Percentiles rank a stretch among this genome's conserved stretches.
These are phyloP conservation scores for Lavandula angustifolia DNA, from an alignment of 257 asterid genomes.

Conservation along the genomic window DNA sequence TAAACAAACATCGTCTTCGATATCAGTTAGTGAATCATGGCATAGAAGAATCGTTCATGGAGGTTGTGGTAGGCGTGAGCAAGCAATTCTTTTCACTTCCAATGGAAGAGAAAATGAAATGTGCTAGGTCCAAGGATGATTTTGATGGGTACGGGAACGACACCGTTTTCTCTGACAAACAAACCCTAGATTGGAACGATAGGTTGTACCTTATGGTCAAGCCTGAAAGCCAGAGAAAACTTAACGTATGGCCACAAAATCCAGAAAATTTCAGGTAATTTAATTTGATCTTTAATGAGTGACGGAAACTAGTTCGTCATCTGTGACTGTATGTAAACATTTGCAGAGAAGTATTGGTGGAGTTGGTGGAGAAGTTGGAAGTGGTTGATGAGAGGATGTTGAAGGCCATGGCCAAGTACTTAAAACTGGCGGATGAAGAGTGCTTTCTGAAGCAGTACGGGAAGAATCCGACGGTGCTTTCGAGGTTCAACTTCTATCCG, in stretches of 20 bases:
- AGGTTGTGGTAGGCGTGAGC: conserved; percentile 31
- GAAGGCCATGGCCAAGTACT: conserved; percentile 42
- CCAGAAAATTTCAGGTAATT: conserved; percentile 44
- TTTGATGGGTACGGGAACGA: conserved; percentile 46
- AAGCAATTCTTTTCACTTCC: conserved; percentile 45
- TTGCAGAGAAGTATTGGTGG: conserved; percentile 31
- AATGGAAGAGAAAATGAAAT: conserved; percentile 43
- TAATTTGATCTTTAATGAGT: no score
- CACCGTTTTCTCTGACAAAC: conserved; percentile 31
- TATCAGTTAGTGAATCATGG: conserved; percentile 36
- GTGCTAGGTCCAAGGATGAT: conserved; percentile 32
- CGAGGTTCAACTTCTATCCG: conserved; percentile 46
- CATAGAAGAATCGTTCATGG: conserved; percentile 33
- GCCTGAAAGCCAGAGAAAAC: conserved; percentile 33
- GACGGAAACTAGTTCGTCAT: no score
- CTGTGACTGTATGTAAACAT: no score
- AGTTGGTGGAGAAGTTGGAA: conserved; percentile 27
- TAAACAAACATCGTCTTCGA: no score
- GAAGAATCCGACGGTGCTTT: conserved; percentile 26
- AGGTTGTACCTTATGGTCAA: conserved; percentile 38
- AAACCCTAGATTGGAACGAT: conserved; percentile 38
- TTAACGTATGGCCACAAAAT: conserved; percentile 44
- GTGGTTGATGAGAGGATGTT: conserved; percentile 25
- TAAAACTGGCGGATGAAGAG: conserved; percentile 36
- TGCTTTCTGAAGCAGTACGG: conserved; percentile 41